Conservation (phyloP, 768 basidiomycete genomes). For the Termitomyces sp. region DNA sequence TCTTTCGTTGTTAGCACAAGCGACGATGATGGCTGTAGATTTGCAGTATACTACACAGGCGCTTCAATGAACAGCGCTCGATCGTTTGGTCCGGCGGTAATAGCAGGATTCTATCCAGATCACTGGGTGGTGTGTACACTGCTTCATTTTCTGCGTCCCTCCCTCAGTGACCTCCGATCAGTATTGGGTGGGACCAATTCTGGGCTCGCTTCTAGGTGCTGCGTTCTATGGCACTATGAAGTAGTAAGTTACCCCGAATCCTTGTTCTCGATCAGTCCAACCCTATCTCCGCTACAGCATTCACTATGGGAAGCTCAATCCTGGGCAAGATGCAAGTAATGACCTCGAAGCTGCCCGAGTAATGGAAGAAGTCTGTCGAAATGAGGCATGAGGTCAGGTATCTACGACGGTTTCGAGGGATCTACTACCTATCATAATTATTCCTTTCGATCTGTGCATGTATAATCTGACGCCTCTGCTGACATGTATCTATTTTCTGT, state of each 20-base stretch:
- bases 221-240: conserved; percentile 58
- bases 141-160: neutral
- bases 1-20: neutral
- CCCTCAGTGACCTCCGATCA: conserved; percentile 19
- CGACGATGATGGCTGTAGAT: conserved; percentile 29
- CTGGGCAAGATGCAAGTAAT: conserved; percentile 33
- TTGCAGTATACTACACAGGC: conserved; percentile 59
- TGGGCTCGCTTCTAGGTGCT: conserved; percentile 60
- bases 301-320: conserved; percentile 52
- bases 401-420: neutral
- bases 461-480: neutral
- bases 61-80: conserved; percentile 69
- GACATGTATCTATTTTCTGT: neutral
- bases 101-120: conserved; percentile 50
- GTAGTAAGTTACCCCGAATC: conserved; percentile 22
- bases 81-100: conserved; percentile 65
- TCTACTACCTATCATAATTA: neutral
- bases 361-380: conserved; percentile 10
- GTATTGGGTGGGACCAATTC: conserved; percentile 71
- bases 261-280: neutral
- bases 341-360: conserved; percentile 37
- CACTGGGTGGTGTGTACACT: conserved; percentile 61
- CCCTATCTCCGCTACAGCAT: conserved; percentile 25
- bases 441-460: neutral
- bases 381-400: neutral